Conservation (phyloP, 2,329 filamentous ascomycete genomes). For the Aureobasidium musti region DNA sequence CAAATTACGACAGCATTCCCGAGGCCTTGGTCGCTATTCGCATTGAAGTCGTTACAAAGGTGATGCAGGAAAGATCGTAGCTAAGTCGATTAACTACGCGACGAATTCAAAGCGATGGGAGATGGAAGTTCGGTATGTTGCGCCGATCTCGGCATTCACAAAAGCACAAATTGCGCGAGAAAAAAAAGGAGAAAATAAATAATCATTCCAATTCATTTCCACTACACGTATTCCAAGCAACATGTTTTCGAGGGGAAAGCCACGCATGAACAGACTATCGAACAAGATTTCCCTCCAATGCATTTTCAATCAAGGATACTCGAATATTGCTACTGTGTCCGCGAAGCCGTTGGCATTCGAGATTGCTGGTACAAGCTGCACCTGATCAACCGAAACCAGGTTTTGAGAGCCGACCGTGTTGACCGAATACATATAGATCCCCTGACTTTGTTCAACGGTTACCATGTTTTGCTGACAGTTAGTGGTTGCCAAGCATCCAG, state of each 20-base stretch:
- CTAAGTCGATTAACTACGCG: background rate
- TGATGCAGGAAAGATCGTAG: background rate
- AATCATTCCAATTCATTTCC: background rate
- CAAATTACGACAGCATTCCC: conserved; percentile 6
- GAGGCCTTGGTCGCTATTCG: background rate
- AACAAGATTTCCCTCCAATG: background rate
- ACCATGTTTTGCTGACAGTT: conserved; percentile 79
- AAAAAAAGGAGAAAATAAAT: background rate
- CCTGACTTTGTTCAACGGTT: conserved; percentile 57
- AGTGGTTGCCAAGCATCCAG: conserved; percentile 66
- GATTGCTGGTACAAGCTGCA: conserved; percentile 34
- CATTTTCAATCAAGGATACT: conserved; percentile 36
- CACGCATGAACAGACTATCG: background rate
- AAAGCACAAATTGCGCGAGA: background rate
- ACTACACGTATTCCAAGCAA: background rate
- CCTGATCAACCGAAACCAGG: conserved; percentile 37
- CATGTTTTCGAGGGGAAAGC: background rate
- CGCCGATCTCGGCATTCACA: background rate
- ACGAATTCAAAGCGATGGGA: background rate
- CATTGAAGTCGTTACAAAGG: background rate
- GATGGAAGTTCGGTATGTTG: background rate
- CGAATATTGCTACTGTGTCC: conserved; percentile 38
- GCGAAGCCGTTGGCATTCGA: conserved; percentile 36
- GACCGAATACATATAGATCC: conserved; percentile 33
- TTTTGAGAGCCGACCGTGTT: conserved; percentile 34